Conservation (phyloP, 2,329 filamentous ascomycete species). For the Hymenoscyphus scutula region DNA sequence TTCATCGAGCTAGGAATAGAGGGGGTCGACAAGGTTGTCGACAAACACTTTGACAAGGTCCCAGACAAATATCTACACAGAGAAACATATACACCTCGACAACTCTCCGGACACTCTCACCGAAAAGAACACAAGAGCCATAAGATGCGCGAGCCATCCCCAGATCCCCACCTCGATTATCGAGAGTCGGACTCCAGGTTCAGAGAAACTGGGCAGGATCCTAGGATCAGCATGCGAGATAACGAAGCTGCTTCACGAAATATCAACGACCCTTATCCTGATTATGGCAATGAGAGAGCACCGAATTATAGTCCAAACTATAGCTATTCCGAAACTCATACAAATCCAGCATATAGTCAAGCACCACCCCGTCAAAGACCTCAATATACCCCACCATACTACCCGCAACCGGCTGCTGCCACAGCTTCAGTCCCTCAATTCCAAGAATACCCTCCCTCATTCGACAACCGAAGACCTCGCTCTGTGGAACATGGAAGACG, state of each 20-base stretch:
- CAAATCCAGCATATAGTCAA: constrained; percentile 7
- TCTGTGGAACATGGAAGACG: background rate
- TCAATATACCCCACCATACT: constrained; percentile 18
- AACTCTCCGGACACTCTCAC: background rate
- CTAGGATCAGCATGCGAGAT: constrained; percentile 7
- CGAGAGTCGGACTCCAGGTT: background rate
- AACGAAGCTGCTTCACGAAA: background rate
- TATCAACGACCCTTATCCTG: constrained; percentile 5
- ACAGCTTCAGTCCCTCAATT: background rate
- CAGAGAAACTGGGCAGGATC: background rate
- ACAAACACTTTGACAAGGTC: constrained; percentile 28
- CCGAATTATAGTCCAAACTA: constrained; percentile 4
- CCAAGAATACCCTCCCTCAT: background rate
- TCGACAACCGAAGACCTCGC: background rate
- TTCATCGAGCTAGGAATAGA: constrained; percentile 22
- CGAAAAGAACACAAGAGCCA: background rate
- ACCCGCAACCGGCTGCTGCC: background rate
- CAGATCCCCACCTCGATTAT: constrained; percentile 10
- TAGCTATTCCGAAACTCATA: background rate
- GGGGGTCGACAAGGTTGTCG: constrained; percentile 23
- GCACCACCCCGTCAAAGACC: constrained; percentile 12
- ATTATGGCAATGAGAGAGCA: background rate
- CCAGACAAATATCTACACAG: constrained; percentile 25
- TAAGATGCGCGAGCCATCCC: background rate
- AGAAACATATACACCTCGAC: constrained; percentile 26